A percentile compares a stretch with the other conserved stretches of the same genome.
phyloP scores from a whole-genome alignment of 805 yeast genomes.

The Kurtzmaniella cleridarum region DNA sequence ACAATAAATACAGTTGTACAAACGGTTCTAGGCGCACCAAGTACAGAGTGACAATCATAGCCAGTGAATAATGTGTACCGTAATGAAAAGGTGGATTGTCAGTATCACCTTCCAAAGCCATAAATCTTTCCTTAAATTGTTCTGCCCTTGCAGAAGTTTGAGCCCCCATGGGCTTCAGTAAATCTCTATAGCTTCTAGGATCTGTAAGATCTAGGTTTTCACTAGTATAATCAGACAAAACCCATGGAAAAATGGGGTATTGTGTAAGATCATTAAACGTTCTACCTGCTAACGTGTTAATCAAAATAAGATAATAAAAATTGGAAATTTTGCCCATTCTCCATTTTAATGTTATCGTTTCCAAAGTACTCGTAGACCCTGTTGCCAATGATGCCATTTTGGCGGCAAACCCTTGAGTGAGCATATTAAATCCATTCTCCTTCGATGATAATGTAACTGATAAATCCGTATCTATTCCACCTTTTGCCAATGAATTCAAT shows the following conservation, averaged over 20 bases:
- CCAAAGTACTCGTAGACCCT: slow-evolving; percentile 16
- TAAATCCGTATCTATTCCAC: slow-evolving; percentile 5
- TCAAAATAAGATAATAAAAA: slow-evolving; percentile 72
- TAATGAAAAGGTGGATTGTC: slow-evolving; percentile 77
- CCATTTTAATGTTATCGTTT: slow-evolving; percentile 65
- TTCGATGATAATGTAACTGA: slow-evolving; percentile 40
- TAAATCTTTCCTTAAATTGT: slow-evolving; percentile 66
- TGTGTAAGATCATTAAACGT: slow-evolving; percentile 87
- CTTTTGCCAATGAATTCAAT: not conserved
- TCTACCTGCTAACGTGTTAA: slow-evolving; percentile 82
- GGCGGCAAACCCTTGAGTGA: slow-evolving; percentile 17
- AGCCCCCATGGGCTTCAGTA: slow-evolving; percentile 90
- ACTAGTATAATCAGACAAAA: slow-evolving; percentile 75
- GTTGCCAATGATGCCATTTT: slow-evolving; percentile 27
- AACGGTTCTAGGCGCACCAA: slow-evolving; percentile 74
- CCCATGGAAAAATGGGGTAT: slow-evolving; percentile 92
- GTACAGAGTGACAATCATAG: slow-evolving; percentile 86
- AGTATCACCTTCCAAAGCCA: slow-evolving; percentile 50
- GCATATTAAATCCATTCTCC: slow-evolving; percentile 7
- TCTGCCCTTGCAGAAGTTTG: slow-evolving; percentile 56
- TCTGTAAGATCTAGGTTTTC: slow-evolving; percentile 60
- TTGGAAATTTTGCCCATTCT: slow-evolving; percentile 72
- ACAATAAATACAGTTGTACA: slow-evolving; percentile 67
- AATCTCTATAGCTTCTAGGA: slow-evolving; percentile 62
- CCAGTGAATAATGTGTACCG: slow-evolving; percentile 90